Conservation (phyloP, 768 basidiomycete species). For the Amylocystis lapponica region DNA sequence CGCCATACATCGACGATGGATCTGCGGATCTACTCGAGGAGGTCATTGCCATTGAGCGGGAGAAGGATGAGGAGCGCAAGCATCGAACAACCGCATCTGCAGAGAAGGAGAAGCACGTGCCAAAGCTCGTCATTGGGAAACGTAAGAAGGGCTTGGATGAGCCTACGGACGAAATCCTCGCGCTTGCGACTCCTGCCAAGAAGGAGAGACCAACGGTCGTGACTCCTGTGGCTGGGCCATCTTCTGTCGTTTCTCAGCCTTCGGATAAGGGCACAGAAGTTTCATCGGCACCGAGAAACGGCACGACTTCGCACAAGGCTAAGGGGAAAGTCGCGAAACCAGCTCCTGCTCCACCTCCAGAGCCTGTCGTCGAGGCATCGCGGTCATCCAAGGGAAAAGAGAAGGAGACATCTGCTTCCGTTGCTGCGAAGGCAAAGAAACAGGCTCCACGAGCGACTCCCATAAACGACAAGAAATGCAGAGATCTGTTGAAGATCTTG, state of each 20-base stretch:
- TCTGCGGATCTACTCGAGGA: constrained; percentile 77
- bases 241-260: constrained; percentile 8
- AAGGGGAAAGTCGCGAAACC: constrained; percentile 39
- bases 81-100: constrained; percentile 3
- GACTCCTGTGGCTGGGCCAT: constrained; percentile 19
- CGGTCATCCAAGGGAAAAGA: constrained; percentile 56
- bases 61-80: constrained; percentile 44
- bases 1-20: constrained; percentile 62
- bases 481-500: constrained; percentile 58
- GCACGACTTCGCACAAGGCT: constrained; percentile 22
- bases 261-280: constrained; percentile 8
- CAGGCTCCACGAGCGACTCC: constrained; percentile 35
- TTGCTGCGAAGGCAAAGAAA: constrained; percentile 30
- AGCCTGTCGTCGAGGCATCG: constrained; percentile 13
- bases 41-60: constrained; percentile 73
- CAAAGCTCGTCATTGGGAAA: constrained; percentile 40
- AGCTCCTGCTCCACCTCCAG: constrained; percentile 12
- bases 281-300: constrained; percentile 20
- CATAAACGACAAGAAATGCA: constrained; percentile 81
- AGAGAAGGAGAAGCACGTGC: constrained; percentile 24
- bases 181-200: constrained; percentile 58
- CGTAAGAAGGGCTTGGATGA: constrained; percentile 46
- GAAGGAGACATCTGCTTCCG: constrained; percentile 40
- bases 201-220: constrained; percentile 31
- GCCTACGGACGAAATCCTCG: constrained; percentile 49